Conservation (phyloP, 106 monocot species). For the Phalaenopsis equestris region DNA sequence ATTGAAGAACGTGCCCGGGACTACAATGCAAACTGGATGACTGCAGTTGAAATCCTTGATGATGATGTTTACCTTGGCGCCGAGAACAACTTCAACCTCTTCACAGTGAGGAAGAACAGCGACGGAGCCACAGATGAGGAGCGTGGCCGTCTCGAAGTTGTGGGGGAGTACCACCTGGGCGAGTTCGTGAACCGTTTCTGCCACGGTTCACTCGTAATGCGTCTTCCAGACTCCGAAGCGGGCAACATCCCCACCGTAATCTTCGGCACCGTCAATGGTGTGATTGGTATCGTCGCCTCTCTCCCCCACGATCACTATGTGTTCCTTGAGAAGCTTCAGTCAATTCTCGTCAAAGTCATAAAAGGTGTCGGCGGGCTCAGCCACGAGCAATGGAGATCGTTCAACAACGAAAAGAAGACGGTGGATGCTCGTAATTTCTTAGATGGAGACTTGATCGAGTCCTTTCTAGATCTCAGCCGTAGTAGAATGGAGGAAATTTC, state of each 20-base stretch:
- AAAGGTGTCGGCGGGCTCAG: conserved; percentile 91
- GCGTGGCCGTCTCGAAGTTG: conserved; percentile 84
- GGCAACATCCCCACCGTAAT: conserved; percentile 79
- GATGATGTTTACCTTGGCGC: conserved; percentile 94
- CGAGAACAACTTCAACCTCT: conserved; percentile 94
- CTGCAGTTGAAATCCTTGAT: conserved; percentile 81
- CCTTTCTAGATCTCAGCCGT: conserved; percentile 86
- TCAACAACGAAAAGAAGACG: conserved; percentile 92
- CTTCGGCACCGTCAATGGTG: conserved; percentile 93
- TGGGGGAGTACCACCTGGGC: conserved; percentile 89
- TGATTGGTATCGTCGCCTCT: conserved; percentile 84
- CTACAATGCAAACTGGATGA: conserved; percentile 99
- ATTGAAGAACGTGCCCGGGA: conserved; percentile 90
- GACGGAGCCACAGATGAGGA: conserved; percentile 96
- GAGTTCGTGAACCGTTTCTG: conserved; percentile 87
- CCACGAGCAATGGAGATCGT: conserved; percentile 94
- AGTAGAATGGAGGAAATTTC: conserved; percentile 75
- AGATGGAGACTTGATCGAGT: conserved; percentile 93
- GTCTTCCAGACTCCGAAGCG: conserved; percentile 85
- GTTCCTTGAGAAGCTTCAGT: conserved; percentile 82
- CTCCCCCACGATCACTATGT: conserved; percentile 86
- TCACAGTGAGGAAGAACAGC: conserved; percentile 83
- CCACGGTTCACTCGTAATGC: conserved; percentile 97
- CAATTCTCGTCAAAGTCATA: conserved; percentile 71
- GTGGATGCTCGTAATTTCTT: conserved; percentile 81